Conservation (phyloP, 2,329 filamentous ascomycete genomes). For the Verticillium klebahnii region DNA sequence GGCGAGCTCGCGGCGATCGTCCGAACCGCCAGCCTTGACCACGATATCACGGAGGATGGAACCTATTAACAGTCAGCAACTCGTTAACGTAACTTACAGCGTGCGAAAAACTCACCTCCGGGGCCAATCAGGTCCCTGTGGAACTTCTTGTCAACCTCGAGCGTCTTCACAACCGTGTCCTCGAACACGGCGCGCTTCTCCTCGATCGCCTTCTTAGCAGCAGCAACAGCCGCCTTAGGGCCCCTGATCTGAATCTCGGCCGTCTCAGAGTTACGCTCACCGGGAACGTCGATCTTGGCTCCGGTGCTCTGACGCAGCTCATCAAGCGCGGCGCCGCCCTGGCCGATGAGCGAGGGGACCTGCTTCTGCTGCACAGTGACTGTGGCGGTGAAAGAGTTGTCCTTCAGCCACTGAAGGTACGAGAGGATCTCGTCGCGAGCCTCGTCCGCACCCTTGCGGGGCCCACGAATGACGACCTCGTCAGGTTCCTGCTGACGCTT, state of each 20-base stretch:
- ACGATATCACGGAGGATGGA: conserved; percentile 84
- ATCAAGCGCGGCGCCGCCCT: conserved; percentile 86
- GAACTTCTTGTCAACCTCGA: conserved; percentile 92
- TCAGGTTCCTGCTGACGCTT: conserved; percentile 73
- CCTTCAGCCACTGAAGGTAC: conserved; percentile 82
- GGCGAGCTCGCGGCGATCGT: conserved; percentile 76
- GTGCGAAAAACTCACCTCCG: conserved; percentile 59
- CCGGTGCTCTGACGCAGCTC: conserved; percentile 79
- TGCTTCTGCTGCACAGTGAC: conserved; percentile 88
- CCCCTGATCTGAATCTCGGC: conserved; percentile 91
- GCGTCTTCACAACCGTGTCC: conserved; percentile 75
- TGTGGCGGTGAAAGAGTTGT: conserved; percentile 75
- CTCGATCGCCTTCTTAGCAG: conserved; percentile 85
- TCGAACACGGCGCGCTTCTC: conserved; percentile 86
- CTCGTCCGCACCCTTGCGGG: conserved; percentile 87
- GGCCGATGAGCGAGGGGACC: conserved; percentile 88
- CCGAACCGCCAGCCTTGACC: conserved; percentile 80
- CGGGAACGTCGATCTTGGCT: conserved; percentile 87
- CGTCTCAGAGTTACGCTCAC: conserved; percentile 66
- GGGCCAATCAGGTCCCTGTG: conserved; percentile 86
- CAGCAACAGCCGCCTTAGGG: conserved; percentile 83
- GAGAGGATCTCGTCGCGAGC: conserved; percentile 88
- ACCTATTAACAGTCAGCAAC: conserved; percentile 51
- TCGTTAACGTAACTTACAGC: background rate
- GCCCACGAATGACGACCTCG: conserved; percentile 86